Percentiles rank a stretch among this genome's conserved stretches.
phyloP scores from a whole-genome alignment of 2,329 filamentous ascomycete genomes.

The Calonectria multiphialidica region DNA sequence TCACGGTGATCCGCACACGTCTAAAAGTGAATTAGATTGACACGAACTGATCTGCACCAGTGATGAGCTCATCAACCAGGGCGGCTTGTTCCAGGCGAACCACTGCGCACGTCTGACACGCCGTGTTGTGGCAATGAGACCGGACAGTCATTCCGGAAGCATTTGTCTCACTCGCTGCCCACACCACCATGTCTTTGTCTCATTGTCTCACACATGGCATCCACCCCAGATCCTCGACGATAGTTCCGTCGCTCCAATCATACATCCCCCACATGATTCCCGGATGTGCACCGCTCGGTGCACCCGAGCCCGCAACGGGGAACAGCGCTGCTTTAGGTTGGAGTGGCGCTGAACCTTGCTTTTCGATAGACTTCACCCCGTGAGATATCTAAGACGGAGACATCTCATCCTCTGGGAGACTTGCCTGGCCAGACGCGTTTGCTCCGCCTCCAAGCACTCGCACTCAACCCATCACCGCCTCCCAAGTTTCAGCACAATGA shows the following conservation, averaged over 20 bases:
- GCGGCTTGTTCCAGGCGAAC: constrained; percentile 3
- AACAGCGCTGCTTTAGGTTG: constrained; percentile 19
- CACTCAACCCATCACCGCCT: not conserved
- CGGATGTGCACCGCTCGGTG: constrained; percentile 22
- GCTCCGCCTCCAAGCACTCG: not conserved
- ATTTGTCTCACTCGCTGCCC: not conserved
- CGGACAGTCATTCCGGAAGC: not conserved
- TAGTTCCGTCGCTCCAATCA: constrained; percentile 15
- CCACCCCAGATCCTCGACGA: not conserved
- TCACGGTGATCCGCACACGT: not conserved
- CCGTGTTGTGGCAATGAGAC: not conserved
- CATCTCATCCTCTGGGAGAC: not conserved
- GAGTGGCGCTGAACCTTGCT: constrained; percentile 17
- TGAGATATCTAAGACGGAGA: constrained; percentile 18
- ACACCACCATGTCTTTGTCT: constrained; percentile 2
- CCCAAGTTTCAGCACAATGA: not conserved
- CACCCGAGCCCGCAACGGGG: constrained; percentile 22
- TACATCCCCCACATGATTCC: constrained; percentile 12
- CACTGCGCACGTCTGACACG: constrained; percentile 1
- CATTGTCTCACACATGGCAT: constrained; percentile 17
- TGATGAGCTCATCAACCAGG: not conserved
- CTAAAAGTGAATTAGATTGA: constrained; percentile 1
- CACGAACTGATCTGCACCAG: not conserved
- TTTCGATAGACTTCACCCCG: not conserved
- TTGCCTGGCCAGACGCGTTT: not conserved